Percentiles rank a stretch among this genome's conserved stretches.
Conservation (phyloP, 2,329 filamentous ascomycete species). For the Epichloe gansuensis region DNA sequence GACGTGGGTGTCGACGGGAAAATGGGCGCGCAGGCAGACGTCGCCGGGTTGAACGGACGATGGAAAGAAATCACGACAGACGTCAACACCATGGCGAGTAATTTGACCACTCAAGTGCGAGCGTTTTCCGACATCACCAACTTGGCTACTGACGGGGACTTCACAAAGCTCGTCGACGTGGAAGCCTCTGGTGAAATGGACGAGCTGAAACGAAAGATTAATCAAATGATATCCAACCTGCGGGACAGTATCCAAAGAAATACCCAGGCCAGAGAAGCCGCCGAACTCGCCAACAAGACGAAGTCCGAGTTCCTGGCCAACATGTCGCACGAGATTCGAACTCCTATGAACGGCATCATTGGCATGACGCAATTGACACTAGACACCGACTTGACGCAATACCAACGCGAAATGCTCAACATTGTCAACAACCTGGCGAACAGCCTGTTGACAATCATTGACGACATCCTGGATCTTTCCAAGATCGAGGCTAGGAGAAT, state of each 20-base stretch:
- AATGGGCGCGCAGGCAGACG: constrained; percentile 94
- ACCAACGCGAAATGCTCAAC: constrained; percentile 96
- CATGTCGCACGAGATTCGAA: constrained; percentile 97
- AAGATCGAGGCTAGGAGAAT: constrained; percentile 92
- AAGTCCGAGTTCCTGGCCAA: constrained; percentile 98
- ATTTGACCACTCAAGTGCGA: constrained; percentile 82
- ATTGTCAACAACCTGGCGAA: constrained; percentile 96
- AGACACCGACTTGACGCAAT: constrained; percentile 86
- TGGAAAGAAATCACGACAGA: constrained; percentile 99
- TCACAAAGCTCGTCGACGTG: constrained; percentile 91
- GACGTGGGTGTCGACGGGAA: constrained; percentile 97
- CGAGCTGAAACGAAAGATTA: constrained; percentile 97
- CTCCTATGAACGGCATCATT: constrained; percentile 95
- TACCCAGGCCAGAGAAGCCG: constrained; percentile 86
- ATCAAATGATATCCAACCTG: constrained; percentile 95
- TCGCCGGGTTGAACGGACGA: constrained; percentile 79
- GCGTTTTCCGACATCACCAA: constrained; percentile 99
- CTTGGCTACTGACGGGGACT: constrained; percentile 90
- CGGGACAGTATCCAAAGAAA: constrained; percentile 95
- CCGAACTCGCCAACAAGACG: constrained; percentile 92
- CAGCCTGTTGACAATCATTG: constrained; percentile 91
- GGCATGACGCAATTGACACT: constrained; percentile 95
- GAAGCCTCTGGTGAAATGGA: constrained; percentile 99
- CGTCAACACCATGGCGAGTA: constrained; percentile 81
- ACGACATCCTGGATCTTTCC: constrained; percentile 62